Conservation (phyloP, 306 rosid species). For the Ormosia emarginata region DNA sequence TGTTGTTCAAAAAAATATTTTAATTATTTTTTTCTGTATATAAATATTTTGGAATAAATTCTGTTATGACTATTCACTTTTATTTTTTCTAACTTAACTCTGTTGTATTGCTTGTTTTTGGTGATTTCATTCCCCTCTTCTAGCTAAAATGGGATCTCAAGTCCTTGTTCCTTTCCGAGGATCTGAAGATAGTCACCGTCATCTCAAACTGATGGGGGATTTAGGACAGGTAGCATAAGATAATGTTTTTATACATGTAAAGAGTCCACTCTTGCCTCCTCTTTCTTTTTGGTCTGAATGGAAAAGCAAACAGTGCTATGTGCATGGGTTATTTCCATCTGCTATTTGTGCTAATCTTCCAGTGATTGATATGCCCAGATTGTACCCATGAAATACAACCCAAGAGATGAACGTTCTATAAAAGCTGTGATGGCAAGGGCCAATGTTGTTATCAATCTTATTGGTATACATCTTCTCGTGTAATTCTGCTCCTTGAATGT, state of each 20-base stretch:
- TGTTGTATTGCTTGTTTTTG: conserved; percentile 2
- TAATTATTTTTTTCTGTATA: not conserved
- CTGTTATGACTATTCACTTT: not conserved
- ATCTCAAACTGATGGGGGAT: conserved; percentile 98
- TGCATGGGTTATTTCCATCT: conserved; percentile 3
- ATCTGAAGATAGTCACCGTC: conserved; percentile 91
- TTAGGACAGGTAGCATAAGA: conserved; percentile 81
- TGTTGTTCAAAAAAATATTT: not conserved
- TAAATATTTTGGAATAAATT: not conserved
- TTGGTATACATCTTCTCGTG: conserved; percentile 51
- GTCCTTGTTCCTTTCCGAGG: conserved; percentile 94
- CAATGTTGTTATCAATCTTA: conserved; percentile 89
- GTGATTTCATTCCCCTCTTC: conserved; percentile 30
- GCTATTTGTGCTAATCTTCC: conserved; percentile 25
- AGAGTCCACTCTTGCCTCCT: not conserved
- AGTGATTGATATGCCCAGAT: conserved; percentile 48
- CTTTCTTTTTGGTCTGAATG: conserved; percentile 12
- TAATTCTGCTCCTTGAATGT: conserved; percentile 14
- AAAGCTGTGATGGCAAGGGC: conserved; percentile 98
- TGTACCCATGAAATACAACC: conserved; percentile 95
- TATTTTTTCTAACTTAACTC: not conserved
- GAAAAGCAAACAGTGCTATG: not conserved
- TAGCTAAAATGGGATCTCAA: conserved; percentile 98
- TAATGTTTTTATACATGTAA: conserved; percentile 1
- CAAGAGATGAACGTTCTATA: conserved; percentile 90